Percentiles rank a stretch among this genome's conserved stretches.
These are phyloP conservation scores for Solanum pinnatisectum DNA, from an alignment of 257 asterid genomes.

Conservation along the genomic window DNA sequence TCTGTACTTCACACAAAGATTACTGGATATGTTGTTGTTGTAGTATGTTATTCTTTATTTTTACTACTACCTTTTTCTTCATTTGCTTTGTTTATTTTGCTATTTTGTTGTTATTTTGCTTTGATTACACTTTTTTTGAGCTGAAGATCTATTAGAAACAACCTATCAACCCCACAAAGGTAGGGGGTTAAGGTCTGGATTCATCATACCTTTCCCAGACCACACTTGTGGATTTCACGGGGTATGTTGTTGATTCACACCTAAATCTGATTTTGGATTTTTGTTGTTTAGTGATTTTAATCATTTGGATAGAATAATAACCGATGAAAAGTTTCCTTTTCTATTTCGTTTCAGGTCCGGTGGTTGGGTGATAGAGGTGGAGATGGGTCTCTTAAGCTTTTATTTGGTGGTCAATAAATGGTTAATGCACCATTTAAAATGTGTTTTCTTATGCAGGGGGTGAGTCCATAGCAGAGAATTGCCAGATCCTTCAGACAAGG, in stretches of 20 bases:
- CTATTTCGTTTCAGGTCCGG: background rate
- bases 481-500: slow-evolving; percentile 95
- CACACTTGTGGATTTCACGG: background rate
- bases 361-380: background rate
- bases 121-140: background rate
- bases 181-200: background rate
- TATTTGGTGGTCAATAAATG: background rate
- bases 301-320: background rate
- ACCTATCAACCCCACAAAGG: background rate
- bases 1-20: background rate
- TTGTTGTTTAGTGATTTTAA: background rate
- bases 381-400: background rate
- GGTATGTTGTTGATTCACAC: background rate
- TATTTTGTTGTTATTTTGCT: background rate
- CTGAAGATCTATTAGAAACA: background rate
- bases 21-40: background rate
- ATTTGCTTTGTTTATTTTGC: background rate
- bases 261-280: background rate
- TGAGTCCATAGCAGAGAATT: slow-evolving; percentile 77
- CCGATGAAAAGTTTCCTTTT: background rate
- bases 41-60: background rate
- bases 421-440: background rate
- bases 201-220: background rate
- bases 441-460: slow-evolving; percentile 56
- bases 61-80: background rate